Conservation (phyloP, 495 filamentous ascomycete species). For the Umbilicaria muhlenbergii region DNA sequence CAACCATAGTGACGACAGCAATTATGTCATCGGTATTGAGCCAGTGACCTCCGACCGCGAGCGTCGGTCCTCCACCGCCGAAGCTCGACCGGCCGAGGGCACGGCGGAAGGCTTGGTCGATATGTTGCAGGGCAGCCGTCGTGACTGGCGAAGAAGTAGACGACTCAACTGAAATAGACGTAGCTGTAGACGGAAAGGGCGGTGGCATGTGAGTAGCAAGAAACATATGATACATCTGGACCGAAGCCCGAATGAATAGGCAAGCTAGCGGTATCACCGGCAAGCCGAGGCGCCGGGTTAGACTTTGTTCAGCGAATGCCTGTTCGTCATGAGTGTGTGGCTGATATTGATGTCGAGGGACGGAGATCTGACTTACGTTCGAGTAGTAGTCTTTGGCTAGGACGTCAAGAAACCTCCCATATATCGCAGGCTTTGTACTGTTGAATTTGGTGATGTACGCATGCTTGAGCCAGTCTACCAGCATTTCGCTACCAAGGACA, state of each 20-base stretch:
- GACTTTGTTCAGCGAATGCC: constrained; percentile 79
- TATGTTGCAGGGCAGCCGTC: constrained; percentile 52
- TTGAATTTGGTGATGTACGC: constrained; percentile 98
- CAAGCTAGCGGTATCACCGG: constrained; percentile 86
- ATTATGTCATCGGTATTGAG: constrained; percentile 47
- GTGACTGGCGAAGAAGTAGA: constrained; percentile 49
- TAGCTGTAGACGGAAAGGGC: constrained; percentile 53
- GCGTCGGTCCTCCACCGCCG: background rate
- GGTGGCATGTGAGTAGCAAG: constrained; percentile 68
- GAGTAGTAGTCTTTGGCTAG: constrained; percentile 96
- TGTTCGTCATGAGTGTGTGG: constrained; percentile 10
- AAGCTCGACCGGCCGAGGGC: constrained; percentile 11
- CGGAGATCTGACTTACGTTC: constrained; percentile 36
- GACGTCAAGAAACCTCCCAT: constrained; percentile 77
- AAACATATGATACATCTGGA: constrained; percentile 99
- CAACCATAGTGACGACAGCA: constrained; percentile 27
- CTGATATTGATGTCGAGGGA: constrained; percentile 3
- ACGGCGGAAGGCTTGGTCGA: constrained; percentile 34
- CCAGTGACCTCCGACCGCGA: background rate
- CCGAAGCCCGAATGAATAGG: constrained; percentile 84
- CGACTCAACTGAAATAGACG: constrained; percentile 41
- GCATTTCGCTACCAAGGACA: constrained; percentile 87
- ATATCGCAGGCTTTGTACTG: constrained; percentile 78
- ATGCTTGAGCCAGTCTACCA: constrained; percentile 96
- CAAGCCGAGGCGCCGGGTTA: constrained; percentile 79